phyloP scores from a whole-genome alignment of 768 basidiomycete species.

The Sarcodon sp. region DNA sequence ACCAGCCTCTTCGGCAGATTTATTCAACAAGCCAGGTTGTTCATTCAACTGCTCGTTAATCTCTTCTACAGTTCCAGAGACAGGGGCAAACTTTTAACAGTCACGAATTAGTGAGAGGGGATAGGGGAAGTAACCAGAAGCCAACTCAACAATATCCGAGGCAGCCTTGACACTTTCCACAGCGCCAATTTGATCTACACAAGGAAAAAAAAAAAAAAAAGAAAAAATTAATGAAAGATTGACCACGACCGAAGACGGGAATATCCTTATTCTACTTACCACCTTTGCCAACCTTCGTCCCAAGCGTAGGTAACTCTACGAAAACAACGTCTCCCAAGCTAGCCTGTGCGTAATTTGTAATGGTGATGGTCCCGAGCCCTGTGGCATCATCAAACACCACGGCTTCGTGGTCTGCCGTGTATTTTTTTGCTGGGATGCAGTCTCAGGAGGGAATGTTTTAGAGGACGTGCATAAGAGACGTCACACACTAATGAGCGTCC shows the following conservation, averaged over 20 bases:
- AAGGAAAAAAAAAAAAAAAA: background rate
- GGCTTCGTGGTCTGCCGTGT: slow-evolving; percentile 82
- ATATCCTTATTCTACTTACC: slow-evolving; percentile 38
- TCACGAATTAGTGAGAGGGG: slow-evolving; percentile 2
- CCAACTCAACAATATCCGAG: slow-evolving; percentile 70
- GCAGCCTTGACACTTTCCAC: slow-evolving; percentile 97
- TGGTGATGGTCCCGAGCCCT: slow-evolving; percentile 66
- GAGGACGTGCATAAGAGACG: background rate
- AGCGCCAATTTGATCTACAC: slow-evolving; percentile 70
- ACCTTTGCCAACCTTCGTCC: slow-evolving; percentile 50
- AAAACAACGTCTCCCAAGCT: slow-evolving; percentile 94
- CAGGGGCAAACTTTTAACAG: slow-evolving; percentile 66
- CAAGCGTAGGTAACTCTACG: slow-evolving; percentile 74
- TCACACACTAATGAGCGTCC: slow-evolving; percentile 51
- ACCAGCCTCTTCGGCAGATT: slow-evolving; percentile 79
- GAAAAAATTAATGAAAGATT: background rate
- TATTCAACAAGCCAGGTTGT: slow-evolving; percentile 78
- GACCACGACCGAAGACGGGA: background rate
- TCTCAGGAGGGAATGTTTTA: slow-evolving; percentile 3
- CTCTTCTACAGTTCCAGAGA: slow-evolving; percentile 72
- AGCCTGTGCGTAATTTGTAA: slow-evolving; percentile 88
- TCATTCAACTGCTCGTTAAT: slow-evolving; percentile 61
- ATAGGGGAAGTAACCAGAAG: background rate
- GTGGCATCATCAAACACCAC: slow-evolving; percentile 68
- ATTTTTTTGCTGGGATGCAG: slow-evolving; percentile 48